Evolutionary conservation across 176 grass and related monocot species (phyloP), one percentile per base, ranked within the genome.

Genomic region (Musa troglodytarum): DNA sequence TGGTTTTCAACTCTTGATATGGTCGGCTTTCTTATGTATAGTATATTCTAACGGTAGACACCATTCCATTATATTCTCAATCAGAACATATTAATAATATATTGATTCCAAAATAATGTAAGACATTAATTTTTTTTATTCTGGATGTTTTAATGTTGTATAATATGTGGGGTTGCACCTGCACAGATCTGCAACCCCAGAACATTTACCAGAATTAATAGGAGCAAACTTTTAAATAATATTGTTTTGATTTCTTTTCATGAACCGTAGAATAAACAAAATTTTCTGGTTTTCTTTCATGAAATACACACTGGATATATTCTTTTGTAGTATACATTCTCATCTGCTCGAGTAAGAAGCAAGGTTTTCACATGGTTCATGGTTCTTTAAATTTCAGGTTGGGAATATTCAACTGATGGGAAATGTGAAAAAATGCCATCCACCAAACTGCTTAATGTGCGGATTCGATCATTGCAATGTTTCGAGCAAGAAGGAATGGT

Each of bases 381-480:
- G 58, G 49, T 49, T 74, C 14, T 63, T 84, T 80, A 57, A 87
- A 11, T 9, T 87, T 84, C 81, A 99, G 95, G 95, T 2, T 99
- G 95, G 95, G 95, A 99, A 77, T 99, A 94, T 59, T 91, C 90
- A 9, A 99, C 88, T 50, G 88, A 99, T 4, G 95, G 95, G n/a
- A 89, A 94, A 65, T 94, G 95, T 51, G 88, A 94, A 75, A 99
- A 99, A 78, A 99, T 99, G 95, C 95, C 95, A 77, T 99, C 95
- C 53, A 99, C 95, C 20, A 86, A 63, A 61, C 89, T 81, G 84
- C 86, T 99, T n/a, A 52, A 92, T 23, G 85, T 94, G 57, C 85
- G 85, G 49, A 94, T 99, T 56, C 83, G 68, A 65, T 78, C 90
- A 66, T 84, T 94, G 83, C 86, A 88, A 49, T 99, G 95, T 71